Conservation (phyloP, 805 yeast species). For the Zygosaccharomyces pseudorouxii region DNA sequence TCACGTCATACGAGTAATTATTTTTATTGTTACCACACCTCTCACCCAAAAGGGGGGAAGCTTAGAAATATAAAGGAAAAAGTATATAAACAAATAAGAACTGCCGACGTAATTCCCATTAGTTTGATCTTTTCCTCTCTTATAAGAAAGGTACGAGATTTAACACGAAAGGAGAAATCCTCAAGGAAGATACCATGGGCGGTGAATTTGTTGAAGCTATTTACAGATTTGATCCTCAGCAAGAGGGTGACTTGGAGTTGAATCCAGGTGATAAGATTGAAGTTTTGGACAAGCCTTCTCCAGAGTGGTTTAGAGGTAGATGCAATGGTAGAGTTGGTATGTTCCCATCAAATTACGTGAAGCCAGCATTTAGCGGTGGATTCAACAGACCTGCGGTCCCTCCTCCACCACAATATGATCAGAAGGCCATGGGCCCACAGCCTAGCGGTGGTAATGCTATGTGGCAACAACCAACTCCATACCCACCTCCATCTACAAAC, state of each 20-base stretch:
- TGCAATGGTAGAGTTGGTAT: constrained; percentile 61
- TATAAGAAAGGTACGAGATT: background rate
- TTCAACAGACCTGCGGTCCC: constrained; percentile 14
- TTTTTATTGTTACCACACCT: too few species aligned
- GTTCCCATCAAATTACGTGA: constrained; percentile 87
- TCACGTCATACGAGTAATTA: too few species aligned
- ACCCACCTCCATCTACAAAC: constrained; percentile 48
- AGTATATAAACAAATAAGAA: background rate
- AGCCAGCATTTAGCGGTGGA: constrained; percentile 29
- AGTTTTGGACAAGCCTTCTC: constrained; percentile 67
- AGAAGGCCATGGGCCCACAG: constrained; percentile 8
- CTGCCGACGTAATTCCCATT: background rate
- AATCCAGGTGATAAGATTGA: constrained; percentile 63
- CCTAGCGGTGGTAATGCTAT: constrained; percentile 33
- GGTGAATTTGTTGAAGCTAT: constrained; percentile 56
- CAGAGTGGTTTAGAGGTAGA: constrained; percentile 92
- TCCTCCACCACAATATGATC: constrained; percentile 21
- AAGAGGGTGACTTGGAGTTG: constrained; percentile 67
- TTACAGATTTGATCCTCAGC: constrained; percentile 71
- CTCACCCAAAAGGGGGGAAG: background rate
- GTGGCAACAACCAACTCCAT: constrained; percentile 36
- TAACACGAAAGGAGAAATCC: background rate
- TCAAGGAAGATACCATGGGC: background rate
- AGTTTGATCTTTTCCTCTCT: background rate
- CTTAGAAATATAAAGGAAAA: background rate